phyloP scores from a whole-genome alignment of 345 rosid species.

The Kernera saxatilis region DNA sequence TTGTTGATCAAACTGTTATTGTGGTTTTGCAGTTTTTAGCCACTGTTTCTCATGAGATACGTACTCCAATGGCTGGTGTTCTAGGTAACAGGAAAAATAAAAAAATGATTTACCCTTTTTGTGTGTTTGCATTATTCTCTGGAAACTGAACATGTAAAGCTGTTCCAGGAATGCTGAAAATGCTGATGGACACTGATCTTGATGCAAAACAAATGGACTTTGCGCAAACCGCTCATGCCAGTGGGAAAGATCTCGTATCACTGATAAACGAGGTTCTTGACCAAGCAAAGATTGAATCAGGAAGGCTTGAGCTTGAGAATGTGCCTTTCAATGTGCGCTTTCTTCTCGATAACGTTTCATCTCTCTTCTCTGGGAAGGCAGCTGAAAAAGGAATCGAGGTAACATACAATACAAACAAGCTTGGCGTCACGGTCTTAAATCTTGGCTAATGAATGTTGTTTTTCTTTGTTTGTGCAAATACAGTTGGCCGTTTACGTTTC shows the following conservation, averaged over 20 bases:
- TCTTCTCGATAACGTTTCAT: conserved; percentile 66
- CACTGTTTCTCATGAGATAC: conserved; percentile 93
- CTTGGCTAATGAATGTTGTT: not conserved
- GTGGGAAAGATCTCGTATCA: conserved; percentile 77
- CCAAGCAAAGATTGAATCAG: conserved; percentile 96
- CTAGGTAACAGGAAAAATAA: conserved; percentile 7
- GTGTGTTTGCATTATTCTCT: not conserved
- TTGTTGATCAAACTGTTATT: not conserved
- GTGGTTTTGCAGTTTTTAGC: conserved; percentile 60
- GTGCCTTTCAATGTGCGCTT: conserved; percentile 73
- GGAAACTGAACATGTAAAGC: not conserved
- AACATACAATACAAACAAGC: not conserved
- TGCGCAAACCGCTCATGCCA: conserved; percentile 77
- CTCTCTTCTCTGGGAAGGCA: conserved; percentile 60
- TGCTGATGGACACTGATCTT: conserved; percentile 84
- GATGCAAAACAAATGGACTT: conserved; percentile 64
- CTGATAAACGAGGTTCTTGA: conserved; percentile 85
- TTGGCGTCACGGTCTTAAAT: no score
- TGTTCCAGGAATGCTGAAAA: conserved; percentile 75
- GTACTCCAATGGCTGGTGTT: conserved; percentile 91
- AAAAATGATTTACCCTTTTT: not conserved
- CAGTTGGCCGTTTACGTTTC: conserved; percentile 85
- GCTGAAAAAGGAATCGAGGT: conserved; percentile 80
- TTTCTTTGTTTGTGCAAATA: not conserved
- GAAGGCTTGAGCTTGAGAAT: conserved; percentile 76